phyloP scores from a whole-genome alignment of 805 yeast genomes.

The Candida peoriensis region DNA sequence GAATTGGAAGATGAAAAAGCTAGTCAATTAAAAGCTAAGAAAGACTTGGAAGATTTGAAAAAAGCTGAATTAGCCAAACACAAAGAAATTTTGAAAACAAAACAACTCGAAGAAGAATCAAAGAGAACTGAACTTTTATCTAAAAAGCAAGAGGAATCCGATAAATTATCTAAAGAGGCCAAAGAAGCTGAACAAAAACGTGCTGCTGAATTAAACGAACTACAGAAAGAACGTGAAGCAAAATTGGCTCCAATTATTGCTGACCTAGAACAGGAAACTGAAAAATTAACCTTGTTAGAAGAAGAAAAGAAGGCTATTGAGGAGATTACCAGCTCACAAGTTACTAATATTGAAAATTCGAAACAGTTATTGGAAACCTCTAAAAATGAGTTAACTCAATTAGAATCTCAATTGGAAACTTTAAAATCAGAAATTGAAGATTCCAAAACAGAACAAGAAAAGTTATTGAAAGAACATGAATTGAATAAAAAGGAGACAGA shows the following conservation, averaged over 20 bases:
- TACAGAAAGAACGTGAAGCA: slow-evolving; percentile 50
- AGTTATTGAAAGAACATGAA: slow-evolving; percentile 27
- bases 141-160: slow-evolving; percentile 24
- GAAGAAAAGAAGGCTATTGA: slow-evolving; percentile 43
- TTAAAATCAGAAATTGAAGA: slow-evolving; percentile 28
- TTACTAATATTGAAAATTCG: slow-evolving; percentile 39
- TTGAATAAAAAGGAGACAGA: slow-evolving; percentile 28
- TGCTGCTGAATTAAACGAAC: slow-evolving; percentile 33
- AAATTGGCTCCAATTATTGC: slow-evolving; percentile 50
- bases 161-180: slow-evolving; percentile 21
- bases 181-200: slow-evolving; percentile 42
- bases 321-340: slow-evolving; percentile 40
- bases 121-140: slow-evolving; percentile 24
- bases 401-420: slow-evolving; percentile 30
- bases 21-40: slow-evolving; percentile 26
- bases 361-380: slow-evolving; percentile 38
- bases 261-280: slow-evolving; percentile 45
- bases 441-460: slow-evolving; percentile 26
- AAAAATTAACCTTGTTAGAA: slow-evolving; percentile 44
- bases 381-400: slow-evolving; percentile 33
- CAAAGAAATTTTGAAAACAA: slow-evolving; percentile 30
- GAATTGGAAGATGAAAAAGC: slow-evolving; percentile 32
- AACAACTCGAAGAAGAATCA: slow-evolving; percentile 27
- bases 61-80: slow-evolving; percentile 30
- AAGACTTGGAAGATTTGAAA: slow-evolving; percentile 26